Percentiles rank a stretch among this genome's conserved stretches.
Evolutionary conservation across 768 basidiomycete genomes (phyloP).

Genomic region (Cantharellus anzutake): DNA sequence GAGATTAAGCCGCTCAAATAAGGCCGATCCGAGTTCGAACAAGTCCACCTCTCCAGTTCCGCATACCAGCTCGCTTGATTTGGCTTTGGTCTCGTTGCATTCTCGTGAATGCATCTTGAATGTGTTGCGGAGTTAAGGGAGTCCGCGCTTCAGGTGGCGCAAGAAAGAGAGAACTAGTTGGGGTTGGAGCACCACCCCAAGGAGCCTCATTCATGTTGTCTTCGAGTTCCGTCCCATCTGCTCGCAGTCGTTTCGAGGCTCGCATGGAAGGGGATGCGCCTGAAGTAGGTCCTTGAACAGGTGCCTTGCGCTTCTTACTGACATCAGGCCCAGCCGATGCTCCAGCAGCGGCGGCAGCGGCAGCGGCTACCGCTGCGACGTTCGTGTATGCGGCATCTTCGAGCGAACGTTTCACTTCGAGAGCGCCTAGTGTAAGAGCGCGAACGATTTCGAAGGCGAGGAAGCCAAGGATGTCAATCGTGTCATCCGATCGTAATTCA

Average conservation of each 20-base stretch:
- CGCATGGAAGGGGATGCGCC: slow-evolving; percentile 26
- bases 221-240: slow-evolving; percentile 38
- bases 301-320: slow-evolving; percentile 21
- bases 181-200: slow-evolving; percentile 22
- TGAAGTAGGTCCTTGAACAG: slow-evolving; percentile 27
- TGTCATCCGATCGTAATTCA: slow-evolving; percentile 80
- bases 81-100: slow-evolving; percentile 82
- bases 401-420: slow-evolving; percentile 62
- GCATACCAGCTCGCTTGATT: slow-evolving; percentile 65
- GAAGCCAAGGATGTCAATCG: slow-evolving; percentile 91
- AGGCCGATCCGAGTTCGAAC: slow-evolving; percentile 61
- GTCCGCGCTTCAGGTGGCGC: slow-evolving; percentile 67
- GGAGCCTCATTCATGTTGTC: not conserved
- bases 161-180: slow-evolving; percentile 57
- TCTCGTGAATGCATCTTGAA: slow-evolving; percentile 75
- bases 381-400: slow-evolving; percentile 33
- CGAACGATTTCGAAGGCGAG: slow-evolving; percentile 95
- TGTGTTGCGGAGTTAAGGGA: slow-evolving; percentile 64
- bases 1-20: slow-evolving; percentile 25
- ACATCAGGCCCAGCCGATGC: slow-evolving; percentile 35
- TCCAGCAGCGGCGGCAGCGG: slow-evolving; percentile 38
- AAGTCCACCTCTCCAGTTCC: slow-evolving; percentile 77
- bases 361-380: slow-evolving; percentile 40
- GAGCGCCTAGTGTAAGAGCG: slow-evolving; percentile 73
- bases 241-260: slow-evolving; percentile 28